Evolutionary conservation across 805 yeast species (phyloP), one percentile per base, ranked within the genome.

Genomic region (Metschnikowia matae): DNA sequence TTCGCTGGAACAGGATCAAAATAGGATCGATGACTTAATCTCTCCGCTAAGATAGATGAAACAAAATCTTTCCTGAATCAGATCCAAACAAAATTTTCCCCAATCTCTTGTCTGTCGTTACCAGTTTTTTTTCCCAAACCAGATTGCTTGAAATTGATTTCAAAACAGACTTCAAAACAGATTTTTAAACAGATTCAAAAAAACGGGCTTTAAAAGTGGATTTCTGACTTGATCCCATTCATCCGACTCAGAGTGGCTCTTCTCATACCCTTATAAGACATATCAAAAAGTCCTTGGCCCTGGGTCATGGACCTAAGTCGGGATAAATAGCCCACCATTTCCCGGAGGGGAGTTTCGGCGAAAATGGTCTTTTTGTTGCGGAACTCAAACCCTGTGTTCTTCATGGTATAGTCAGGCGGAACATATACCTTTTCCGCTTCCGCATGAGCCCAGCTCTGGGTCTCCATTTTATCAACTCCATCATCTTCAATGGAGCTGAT

Each of bases 261-360:
- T 56, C 83, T 81, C 86, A 89, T 89, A 2, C 89, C 87, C 37
- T 74, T 66, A 56, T 84, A 87, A 13, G 80, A 77, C 96, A 92
- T 88, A 52, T 82, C 82, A 65, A 87, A 90, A 2, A 83, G 79
- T 2, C 91, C 96, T 40, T 96, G 76, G 1, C 99, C 99, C 62
- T 89, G 90, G 0, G 97, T 91, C 58, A 90, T 70, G 35, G 94
- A 84, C 59, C 98, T 71, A 42, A 94, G 70, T 53, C 80, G 81
- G 10, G 84, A 81, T 51, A 89, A 75, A 64, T 94, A 94, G 0
- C 97, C 96, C 44, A 90, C 80, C 96, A 94, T 90, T 53, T 86
- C 95, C 53, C 84, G 78, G 62, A 94, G 71, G 3, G 99, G 97
- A 0, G 90, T 91, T 46, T 78, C 80, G 0, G 97, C 96, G n/a